phyloP scores from a whole-genome alignment of 495 filamentous ascomycete species.

The Neurospora tetraspora region DNA sequence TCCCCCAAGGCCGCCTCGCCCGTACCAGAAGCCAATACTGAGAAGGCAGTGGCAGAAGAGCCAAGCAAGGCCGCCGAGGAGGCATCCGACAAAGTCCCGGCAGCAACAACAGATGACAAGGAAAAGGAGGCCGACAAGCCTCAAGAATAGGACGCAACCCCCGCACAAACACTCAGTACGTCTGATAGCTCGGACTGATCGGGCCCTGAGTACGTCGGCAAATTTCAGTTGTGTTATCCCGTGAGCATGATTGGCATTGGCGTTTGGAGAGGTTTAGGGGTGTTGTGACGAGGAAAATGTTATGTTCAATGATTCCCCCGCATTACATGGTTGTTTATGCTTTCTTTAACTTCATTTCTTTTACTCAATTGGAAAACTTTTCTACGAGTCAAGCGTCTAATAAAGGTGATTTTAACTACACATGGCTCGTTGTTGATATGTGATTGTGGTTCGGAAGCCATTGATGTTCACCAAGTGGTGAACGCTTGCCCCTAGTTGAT shows the following conservation, averaged over 20 bases:
- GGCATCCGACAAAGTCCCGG: not conserved
- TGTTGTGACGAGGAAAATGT: not conserved
- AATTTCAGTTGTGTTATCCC: not conserved
- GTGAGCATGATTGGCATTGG: not conserved
- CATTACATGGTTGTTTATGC: not conserved
- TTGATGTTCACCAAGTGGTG: not conserved
- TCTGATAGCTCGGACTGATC: not conserved
- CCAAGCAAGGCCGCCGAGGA: not conserved
- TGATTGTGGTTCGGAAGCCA: not conserved
- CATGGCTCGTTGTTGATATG: not conserved
- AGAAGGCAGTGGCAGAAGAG: not conserved
- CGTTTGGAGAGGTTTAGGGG: not conserved
- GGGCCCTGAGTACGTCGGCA: not conserved
- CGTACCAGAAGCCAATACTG: not conserved
- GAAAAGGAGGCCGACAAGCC: slow-evolving; percentile 1
- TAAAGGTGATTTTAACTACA: not conserved
- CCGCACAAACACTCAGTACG: not conserved
- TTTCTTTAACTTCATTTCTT: not conserved
- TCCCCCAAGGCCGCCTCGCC: not conserved
- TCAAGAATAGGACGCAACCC: not conserved
- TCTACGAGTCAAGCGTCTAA: not conserved
- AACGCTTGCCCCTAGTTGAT: not conserved
- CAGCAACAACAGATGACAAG: slow-evolving; percentile 1
- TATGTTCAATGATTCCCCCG: not conserved
- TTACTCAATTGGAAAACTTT: not conserved